Evolutionary conservation across 1,284 basidiomycete species (phyloP).

Genomic region (Trametes sp.): DNA sequence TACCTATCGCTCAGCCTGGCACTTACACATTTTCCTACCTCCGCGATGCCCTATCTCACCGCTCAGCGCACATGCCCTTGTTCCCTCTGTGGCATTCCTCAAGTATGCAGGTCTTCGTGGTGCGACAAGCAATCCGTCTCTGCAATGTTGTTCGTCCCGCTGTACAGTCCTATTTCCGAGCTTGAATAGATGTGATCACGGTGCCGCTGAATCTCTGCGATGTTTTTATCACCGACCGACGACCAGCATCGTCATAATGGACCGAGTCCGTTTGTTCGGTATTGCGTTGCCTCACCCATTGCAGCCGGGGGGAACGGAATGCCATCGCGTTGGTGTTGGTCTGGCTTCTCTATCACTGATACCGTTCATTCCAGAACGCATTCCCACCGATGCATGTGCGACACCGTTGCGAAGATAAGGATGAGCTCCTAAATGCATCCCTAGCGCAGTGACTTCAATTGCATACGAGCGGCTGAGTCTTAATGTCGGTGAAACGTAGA

Average conservation of each 20-base stretch:
- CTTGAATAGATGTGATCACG: background rate
- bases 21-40: background rate
- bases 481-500: constrained; percentile 26
- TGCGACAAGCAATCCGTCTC: background rate
- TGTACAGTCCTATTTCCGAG: constrained; percentile 1
- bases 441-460: background rate
- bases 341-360: background rate
- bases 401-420: background rate
- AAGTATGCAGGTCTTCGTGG: too few relatives aligned
- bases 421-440: background rate
- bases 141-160: background rate
- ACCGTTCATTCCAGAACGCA: background rate
- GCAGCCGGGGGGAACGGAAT: constrained; percentile 1
- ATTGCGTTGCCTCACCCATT: background rate
- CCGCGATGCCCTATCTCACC: constrained; percentile 13
- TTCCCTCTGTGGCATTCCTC: constrained; percentile 5
- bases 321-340: background rate
- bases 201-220: background rate
- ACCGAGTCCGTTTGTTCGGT: background rate
- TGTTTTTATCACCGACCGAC: too few relatives aligned
- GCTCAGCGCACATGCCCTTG: background rate
- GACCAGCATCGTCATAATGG: background rate
- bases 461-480: background rate
- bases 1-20: background rate
- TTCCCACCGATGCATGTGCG: constrained; percentile 4